Base-by-base conservation (phyloP, 305 asterid species). In the Fraxinus latifolia region DNA sequence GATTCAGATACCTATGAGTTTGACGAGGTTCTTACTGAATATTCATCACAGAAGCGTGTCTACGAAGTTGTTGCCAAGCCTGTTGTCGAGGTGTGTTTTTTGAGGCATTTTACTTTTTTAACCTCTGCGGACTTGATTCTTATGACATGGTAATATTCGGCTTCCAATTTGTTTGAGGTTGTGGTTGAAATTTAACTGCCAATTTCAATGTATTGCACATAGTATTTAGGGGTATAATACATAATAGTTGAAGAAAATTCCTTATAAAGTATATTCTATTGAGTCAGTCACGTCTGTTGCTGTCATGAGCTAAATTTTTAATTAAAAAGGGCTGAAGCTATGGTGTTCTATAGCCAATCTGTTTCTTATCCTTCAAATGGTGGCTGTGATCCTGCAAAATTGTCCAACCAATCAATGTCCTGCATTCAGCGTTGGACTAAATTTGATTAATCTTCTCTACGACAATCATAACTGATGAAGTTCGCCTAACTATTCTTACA, bases 41-140 rank as follows among this genome's bases (percentile, higher is more conserved):
- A 82, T 84, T 96, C 99, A 75, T 96, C 99, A 19, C 99, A 96
- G 83, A 96, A 95, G 86, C 97, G 99, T 47, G 98, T 96, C 78
- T 96, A 96, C 67, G 98, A 96, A 91, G 97, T 95, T 82, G 99
- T 96, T 74, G 99, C 99, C 67, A 96, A 96, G 87, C 99, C 99
- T 89, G 99, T 96, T 21, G 99, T 95, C 7, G 99, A 96, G 98
- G 99, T 96, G 79, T 42, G 88, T 85, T 58, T 37, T 71, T 47
- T 77, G 50, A 78, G 73, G 80, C 77, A 29, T 21, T 74, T 71
- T 50, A 19, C 74, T n/a, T 82, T 70, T 79, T 47, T n/a, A 11
- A 42, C 0, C 2, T 21, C 58, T 60, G 62, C 50, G 68, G 33
- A 68, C 50, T 70, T 82, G 58, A 19, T 76, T 80, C 55, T 80